Base-by-base conservation (phyloP, 2,329 filamentous ascomycete species). In the Rhexocercosporidium sp. region DNA sequence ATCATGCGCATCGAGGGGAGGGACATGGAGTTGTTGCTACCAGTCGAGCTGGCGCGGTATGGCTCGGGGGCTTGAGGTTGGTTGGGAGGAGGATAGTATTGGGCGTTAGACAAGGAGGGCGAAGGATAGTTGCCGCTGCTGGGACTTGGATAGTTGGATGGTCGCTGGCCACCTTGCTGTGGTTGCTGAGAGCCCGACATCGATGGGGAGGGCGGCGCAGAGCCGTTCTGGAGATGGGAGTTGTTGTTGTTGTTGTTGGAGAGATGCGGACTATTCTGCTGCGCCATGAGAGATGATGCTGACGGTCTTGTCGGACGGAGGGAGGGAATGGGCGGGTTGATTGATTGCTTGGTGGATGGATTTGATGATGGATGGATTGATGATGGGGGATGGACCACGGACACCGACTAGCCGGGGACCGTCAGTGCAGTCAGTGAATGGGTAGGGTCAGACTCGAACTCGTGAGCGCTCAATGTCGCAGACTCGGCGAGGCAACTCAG, bases 1-100 rank as follows among this genome's bases (percentile, higher is more conserved):
- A 82, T 78, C 70, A 82, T 76, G 72, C 83, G 82, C 77, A 86
- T 84, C 54, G 82, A 82, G 59, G 83, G 84, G 53, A 85, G 79
- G 67, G 82, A 82, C 66, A 84, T 74, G 8, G 83, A 80, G 47
- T 80, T 71, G 79, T 78, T 77, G 75, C 80, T 75, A 78, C 82
- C 66, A 75, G 83, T 74, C 74, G 84, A 71, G 69, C 76, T 75
- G 66, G 78, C 81, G 72, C 82, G 79, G 72, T 83, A 82, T 71
- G 80, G 76, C 69, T 84, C 81, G 69, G 68, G 70, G 70, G 68
- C 66, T 51, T 76, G 73, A 39, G 54, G 54, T 57, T 74, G 74
- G 63, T 74, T 74, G 29, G 75, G 77, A 61, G 81, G 78, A 65
- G 83, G 82, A 68, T 84, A 84, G 63, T 74, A 85, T 57, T 82